Evolutionary conservation across 2,329 filamentous ascomycete genomes (phyloP).

Genomic region (Plenodomus biglobosus): DNA sequence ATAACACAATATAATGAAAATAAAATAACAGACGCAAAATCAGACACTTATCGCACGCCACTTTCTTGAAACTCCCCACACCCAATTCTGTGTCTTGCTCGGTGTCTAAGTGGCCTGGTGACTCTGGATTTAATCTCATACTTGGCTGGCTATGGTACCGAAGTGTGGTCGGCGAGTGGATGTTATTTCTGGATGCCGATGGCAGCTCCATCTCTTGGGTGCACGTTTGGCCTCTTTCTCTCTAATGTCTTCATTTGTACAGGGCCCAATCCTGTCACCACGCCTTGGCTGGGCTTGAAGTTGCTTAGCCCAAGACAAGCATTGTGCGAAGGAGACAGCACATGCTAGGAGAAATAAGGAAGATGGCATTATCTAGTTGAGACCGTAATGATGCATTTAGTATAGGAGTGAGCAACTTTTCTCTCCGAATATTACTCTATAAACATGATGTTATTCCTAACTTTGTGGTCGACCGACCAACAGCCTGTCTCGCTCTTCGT

Average conservation of each 20-base stretch:
- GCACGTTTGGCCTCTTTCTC: slow-evolving; percentile 33
- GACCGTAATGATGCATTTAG: no score
- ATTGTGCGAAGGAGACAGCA: slow-evolving; percentile 20
- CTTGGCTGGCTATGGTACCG: slow-evolving; percentile 66
- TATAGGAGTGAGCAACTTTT: no score
- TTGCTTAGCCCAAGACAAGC: slow-evolving; percentile 45
- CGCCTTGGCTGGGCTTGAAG: slow-evolving; percentile 64
- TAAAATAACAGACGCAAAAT: no score
- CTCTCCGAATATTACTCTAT: no score
- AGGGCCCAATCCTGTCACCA: slow-evolving; percentile 70
- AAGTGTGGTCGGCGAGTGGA: slow-evolving; percentile 67
- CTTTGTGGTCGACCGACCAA: no score
- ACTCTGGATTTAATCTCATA: slow-evolving; percentile 69
- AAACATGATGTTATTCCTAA: no score
- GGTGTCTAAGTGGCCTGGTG: slow-evolving; percentile 65
- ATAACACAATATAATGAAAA: no score
- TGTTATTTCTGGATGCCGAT: slow-evolving; percentile 80
- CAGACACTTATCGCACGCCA: no score
- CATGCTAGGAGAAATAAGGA: slow-evolving; percentile 29
- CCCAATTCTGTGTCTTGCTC: slow-evolving; percentile 44
- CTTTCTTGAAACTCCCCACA: no score
- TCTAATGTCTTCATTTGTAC: slow-evolving; percentile 59
- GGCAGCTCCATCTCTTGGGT: slow-evolving; percentile 67
- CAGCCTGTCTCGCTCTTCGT: no score
- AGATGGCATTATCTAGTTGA: slow-evolving; percentile 28